Evolutionary conservation across 1,139 yeast genomes (phyloP).

Genomic region (Candida tropicalis): DNA sequence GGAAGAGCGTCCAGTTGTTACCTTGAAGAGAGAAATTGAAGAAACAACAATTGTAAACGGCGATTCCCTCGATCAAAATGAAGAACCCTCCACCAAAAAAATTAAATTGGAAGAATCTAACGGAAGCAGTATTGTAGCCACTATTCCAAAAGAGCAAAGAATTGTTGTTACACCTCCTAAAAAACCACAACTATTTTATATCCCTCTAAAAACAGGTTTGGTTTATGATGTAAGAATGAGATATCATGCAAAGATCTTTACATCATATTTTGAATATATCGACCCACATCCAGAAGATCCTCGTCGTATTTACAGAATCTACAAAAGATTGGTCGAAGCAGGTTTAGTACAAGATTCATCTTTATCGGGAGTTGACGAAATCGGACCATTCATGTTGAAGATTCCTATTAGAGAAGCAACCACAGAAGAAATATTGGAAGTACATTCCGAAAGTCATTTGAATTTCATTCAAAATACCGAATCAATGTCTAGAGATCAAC

Average conservation of each 20-base stretch:
- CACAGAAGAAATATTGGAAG: conserved; percentile 80
- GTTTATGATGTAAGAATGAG: conserved; percentile 98
- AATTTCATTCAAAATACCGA: conserved; percentile 76
- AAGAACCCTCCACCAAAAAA: conserved; percentile 14
- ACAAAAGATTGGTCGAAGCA: conserved; percentile 90
- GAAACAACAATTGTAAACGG: background rate
- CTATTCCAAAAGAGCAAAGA: conserved; percentile 11
- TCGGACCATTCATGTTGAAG: conserved; percentile 87
- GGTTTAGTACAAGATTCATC: conserved; percentile 85
- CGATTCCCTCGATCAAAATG: background rate
- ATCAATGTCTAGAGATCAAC: conserved; percentile 73
- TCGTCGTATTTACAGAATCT: conserved; percentile 89
- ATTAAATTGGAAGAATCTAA: conserved; percentile 15
- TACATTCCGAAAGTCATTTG: conserved; percentile 82
- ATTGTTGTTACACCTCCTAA: conserved; percentile 57
- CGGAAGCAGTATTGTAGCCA: conserved; percentile 3
- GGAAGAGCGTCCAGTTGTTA: background rate
- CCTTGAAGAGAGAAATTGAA: conserved; percentile 1
- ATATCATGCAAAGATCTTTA: conserved; percentile 92
- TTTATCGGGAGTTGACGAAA: conserved; percentile 75
- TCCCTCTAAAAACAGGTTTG: conserved; percentile 84
- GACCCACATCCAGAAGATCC: conserved; percentile 99
- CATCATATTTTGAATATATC: conserved; percentile 88
- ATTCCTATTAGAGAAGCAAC: conserved; percentile 91
- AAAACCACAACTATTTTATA: conserved; percentile 60